Base-by-base conservation (phyloP, 768 basidiomycete genomes). In the Phanerochaete carnosa region DNA sequence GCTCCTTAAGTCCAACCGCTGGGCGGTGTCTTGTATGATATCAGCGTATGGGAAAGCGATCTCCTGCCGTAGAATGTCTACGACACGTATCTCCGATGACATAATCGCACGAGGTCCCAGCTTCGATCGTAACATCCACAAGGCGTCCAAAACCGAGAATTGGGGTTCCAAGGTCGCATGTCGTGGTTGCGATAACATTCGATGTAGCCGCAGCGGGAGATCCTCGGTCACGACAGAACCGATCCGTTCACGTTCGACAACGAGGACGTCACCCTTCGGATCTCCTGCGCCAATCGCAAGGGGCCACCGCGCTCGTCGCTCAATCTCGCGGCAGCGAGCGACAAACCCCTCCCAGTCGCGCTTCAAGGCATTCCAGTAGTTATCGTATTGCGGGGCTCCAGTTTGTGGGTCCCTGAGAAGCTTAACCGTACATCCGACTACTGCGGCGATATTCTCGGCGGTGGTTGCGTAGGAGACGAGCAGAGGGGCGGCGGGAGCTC, bases 311-410 rank as follows among this genome's bases (percentile, higher is more conserved):
- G 89, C 90, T 62, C 85, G 86, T 45, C 91, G 87, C 74, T 97
- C 95, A n/a, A 95, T 79, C 64, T 94, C 93, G 56, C 90, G 84
- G 68, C 93, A 95, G 59, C 92, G 83, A 8, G 95, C 90, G 62
- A 95, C 86, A 68, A 98, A 95, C 2, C 95, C 94, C 69, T 98
- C 91, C 95, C 96, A 98, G 66, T 98, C 95, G 49, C 91, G 78
- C 72, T 92, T 95, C 66, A 97, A 73, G 0, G 89, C 86, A 65
- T 84, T 89, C 86, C 92, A 89, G 69, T 93, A 94, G 46, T 86
- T 87, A 47, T 85, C 84, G 68, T 93, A 80, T 64, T 89, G 86
- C 49, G 85, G 79, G 37, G 88, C 88, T 16, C 94, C 94, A 2
- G 92, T 94, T 62, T 89, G 85, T 0, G 87, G 80, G 68, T 92